Evolutionary conservation across 2,329 filamentous ascomycete species (phyloP), one percentile per base, ranked within the genome.

Genomic region (Sphaerulina musiva): DNA sequence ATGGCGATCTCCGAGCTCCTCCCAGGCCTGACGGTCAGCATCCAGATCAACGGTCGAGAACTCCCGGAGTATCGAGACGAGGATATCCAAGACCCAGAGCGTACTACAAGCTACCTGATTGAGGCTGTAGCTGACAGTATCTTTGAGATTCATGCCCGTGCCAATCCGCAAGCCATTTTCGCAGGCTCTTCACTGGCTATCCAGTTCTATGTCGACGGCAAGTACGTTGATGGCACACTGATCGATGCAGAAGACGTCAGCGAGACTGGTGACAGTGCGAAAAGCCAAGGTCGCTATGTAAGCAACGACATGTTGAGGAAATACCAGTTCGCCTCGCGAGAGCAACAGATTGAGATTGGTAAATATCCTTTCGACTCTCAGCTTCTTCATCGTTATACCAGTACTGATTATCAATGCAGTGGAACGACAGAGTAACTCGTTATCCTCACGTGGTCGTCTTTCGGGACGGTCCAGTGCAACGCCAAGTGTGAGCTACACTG

Each of bases 161-260:
- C 48, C 17, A 38, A 14, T 32, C 8, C 41, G 9, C 39, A 47
- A 26, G 34, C 32, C 6, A 17, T 11, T 14, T 56, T 53, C 39
- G 39, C 34, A 11, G 51, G 55, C 26, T 42, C 40, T 12, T 43
- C 46, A 10, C 40, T 57, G 6, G 38, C 51, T 26, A 53, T 50
- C n/a, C 44, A 59, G 11, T 42, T 57, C 41, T 53, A 45, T 20
- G 47, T 55, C 12, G 55, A 59, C 31, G 57, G 57, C 8, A 44
- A 29, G n/a, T 48, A 56, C 31, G 47, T 56, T 36, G 56, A 58
- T 14, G 47, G 46, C 12, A 43, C 46, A n/a, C 38, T 56, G 6
- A 45, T 56, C 38, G 38, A 48, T 36, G 23, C 12, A 9, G 8
- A n/a, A 4, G 29, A 46, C 29, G 11, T 46, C 23, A 48, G 31